Base-by-base conservation (phyloP, 208 protist species). In the Tritrichomonas musculus region DNA sequence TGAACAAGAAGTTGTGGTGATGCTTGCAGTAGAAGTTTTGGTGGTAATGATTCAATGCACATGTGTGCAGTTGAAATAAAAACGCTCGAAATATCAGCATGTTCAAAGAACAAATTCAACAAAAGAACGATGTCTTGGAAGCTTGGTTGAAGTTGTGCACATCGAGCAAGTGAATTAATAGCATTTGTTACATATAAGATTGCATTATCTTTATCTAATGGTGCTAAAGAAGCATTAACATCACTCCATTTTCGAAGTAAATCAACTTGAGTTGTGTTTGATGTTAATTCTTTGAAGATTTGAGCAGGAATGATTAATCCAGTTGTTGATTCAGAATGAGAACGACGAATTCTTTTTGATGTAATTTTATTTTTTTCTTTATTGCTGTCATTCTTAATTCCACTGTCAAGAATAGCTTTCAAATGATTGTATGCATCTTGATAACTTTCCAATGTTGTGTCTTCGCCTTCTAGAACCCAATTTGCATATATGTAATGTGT, bases 1-100 rank as follows among this genome's bases (percentile, higher is more conserved):
- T 88, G 77, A n/a, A 88, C 47, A 44, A 88, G 44, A 39, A 88
- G 25, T 57, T 88, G 77, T 39, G 77, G 47, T 57, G 77, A 88
- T 88, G 47, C 77, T 20, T 88, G 41, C 39, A 88, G 39, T 20
- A 88, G 22, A 4, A 88, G 9, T 14, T 9, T 88, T 20, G 39
- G 77, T 20, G 25, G 14, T 9, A 88, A 44, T 17, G 8, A 1
- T n/a, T 44, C 25, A 36, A 88, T 60, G 13, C 3, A 33, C 57
- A 2, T 11, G 3, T 88, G 20, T 88, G 77, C 47, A 27, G 77
- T 60, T 33, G 20, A 14, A 8, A 39, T 20, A 49, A 57, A 57
- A 50, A 88, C 41, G 33, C 33, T 33, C 39, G 27, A 53, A 20
- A 33, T 47, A 44, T 88, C 77, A 44, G 73, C 73, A 39, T 82